A percentile compares a stretch with the other conserved stretches of the same genome.
Evolutionary conservation across 768 basidiomycete species (phyloP).

Genomic region (Tremella yokohamensis): DNA sequence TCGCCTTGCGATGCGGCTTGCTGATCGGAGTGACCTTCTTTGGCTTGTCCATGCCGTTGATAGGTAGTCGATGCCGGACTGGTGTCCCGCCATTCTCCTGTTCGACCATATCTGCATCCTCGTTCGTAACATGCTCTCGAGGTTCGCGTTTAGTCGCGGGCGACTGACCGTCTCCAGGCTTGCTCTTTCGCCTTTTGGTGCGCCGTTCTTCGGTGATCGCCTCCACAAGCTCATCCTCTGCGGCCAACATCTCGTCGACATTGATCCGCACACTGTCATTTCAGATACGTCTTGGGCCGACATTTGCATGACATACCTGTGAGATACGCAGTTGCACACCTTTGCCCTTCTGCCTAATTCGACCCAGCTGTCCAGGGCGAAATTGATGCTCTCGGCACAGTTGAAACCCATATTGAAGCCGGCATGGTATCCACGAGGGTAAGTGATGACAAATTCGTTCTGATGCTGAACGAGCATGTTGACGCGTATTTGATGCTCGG

Average conservation of each 20-base stretch:
- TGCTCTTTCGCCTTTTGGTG: constrained; percentile 21
- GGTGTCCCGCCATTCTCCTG: neutral
- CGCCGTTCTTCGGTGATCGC: constrained; percentile 34
- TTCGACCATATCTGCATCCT: neutral
- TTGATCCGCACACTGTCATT: constrained; percentile 85
- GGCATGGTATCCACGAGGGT: constrained; percentile 89
- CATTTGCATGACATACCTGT: constrained; percentile 52
- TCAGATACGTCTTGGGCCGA: constrained; percentile 48
- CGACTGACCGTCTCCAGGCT: neutral
- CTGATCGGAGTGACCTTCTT: neutral
- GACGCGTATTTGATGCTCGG: constrained; percentile 72
- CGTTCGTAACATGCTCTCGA: neutral
- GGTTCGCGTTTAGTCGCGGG: neutral
- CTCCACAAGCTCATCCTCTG: constrained; percentile 31
- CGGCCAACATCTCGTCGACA: constrained; percentile 72
- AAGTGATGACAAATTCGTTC: constrained; percentile 96
- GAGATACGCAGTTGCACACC: constrained; percentile 51
- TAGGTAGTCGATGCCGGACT: constrained; percentile 2
- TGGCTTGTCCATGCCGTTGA: constrained; percentile 17
- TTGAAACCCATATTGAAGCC: constrained; percentile 96
- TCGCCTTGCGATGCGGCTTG: neutral
- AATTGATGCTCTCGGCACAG: constrained; percentile 95
- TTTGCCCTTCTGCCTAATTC: constrained; percentile 75
- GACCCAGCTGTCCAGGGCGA: constrained; percentile 90
- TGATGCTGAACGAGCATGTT: constrained; percentile 86